Conservation (phyloP, 129 eudicot species). For the Apium graveolens region DNA sequence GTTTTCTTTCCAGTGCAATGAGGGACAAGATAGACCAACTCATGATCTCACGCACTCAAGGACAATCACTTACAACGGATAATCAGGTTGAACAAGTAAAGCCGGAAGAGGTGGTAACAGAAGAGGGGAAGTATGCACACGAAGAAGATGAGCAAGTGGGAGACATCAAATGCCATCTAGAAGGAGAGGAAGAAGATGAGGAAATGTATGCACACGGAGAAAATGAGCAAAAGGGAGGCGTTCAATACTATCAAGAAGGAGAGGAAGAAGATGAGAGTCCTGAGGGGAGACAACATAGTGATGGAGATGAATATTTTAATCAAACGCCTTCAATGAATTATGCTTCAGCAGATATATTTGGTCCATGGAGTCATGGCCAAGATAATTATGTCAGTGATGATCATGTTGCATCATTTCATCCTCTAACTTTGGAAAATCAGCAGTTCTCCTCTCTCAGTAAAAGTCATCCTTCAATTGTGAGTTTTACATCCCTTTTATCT, state of each 20-base stretch:
- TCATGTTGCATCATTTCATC: not conserved
- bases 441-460: constrained; percentile 16
- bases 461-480: constrained; percentile 41
- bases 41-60: constrained; percentile 44
- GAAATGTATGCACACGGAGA: constrained; percentile 18
- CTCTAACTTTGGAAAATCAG: constrained; percentile 24
- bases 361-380: constrained; percentile 21
- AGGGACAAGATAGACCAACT: constrained; percentile 45
- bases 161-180: constrained; percentile 3
- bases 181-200: constrained; percentile 5
- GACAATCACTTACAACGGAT: constrained; percentile 6
- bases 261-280: constrained; percentile 25
- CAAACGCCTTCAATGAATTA: constrained; percentile 15
- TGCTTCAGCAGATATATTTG: constrained; percentile 6
- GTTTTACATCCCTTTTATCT: constrained; percentile 6
- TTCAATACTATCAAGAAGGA: constrained; percentile 13
- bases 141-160: constrained; percentile 6
- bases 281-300: constrained; percentile 20
- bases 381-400: constrained; percentile 12
- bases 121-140: constrained; percentile 17
- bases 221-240: constrained; percentile 1
- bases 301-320: constrained; percentile 24
- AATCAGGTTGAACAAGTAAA: constrained; percentile 10
- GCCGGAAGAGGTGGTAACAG: constrained; percentile 5
- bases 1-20: constrained; percentile 49